Base-by-base conservation (phyloP, 257 asterid genomes). In the Lycium ferocissimum region DNA sequence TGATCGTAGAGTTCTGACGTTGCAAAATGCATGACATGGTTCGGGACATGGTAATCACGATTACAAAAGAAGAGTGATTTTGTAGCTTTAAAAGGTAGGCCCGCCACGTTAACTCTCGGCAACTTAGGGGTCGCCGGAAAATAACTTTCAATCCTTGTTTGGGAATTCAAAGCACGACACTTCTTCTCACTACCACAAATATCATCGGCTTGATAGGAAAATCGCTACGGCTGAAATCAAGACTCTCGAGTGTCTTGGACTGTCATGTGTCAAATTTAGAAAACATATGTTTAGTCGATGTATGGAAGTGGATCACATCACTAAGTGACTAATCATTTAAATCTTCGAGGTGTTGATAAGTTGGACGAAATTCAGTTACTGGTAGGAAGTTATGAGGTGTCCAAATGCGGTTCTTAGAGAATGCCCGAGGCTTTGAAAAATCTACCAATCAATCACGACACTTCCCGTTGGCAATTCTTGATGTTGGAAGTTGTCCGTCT, bases 261-360 rank as follows among this genome's bases (percentile, higher is more conserved):
- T 88, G 73, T 88, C 89, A 66, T 84, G 47, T 65, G 80, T 81
- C 40, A 75, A 26, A 22, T 79, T 88, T n/a, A 15, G 87, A 84
- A n/a, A 66, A 40, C 5, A 75, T 83, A 1, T n/a, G 35, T 54
- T 22, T 85, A 57, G 3, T 53, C 15, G 88, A 88, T 56, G 22
- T 86, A 18, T 86, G 91, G 91, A 17, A 81, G 4, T 88, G 89
- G 87, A 88, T 88, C 85, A 81, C 84, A 26, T 83, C 90, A 65
- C 89, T 80, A 1, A 84, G 40, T 87, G 89, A 15, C 72, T 88
- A 63, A 86, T 59, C 81, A 84, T 80, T 67, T 88, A 65, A 88
- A 86, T 49, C 87, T 88, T 12, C 2, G 80, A 20, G 51, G 75
- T 66, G 89, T 88, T 53, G 83, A 47, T 2, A 78, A 49, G 9